These are phyloP conservation scores for Narthecium ossifragum DNA, from an alignment of 106 monocot species.

Conservation along the genomic window DNA sequence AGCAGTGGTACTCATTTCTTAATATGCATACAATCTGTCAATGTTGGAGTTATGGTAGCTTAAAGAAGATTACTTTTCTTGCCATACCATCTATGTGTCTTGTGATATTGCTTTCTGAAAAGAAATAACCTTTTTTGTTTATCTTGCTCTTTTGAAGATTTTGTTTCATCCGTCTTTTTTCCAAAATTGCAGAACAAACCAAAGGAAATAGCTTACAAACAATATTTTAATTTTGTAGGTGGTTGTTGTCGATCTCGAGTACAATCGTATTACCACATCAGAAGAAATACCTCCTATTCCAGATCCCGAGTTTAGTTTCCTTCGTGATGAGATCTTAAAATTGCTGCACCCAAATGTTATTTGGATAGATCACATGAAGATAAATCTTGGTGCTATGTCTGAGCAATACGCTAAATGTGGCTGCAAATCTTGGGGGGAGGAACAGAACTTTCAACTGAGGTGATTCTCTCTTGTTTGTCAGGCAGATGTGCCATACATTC, in stretches of 20 bases:
- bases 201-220: no score
- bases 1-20: no score
- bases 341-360: constrained; percentile 83
- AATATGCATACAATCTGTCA: no score
- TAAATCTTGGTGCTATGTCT: constrained; percentile 44
- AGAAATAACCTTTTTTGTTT: no score
- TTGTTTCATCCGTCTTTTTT: no score
- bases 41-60: no score
- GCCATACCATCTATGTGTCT: no score
- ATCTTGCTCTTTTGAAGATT: no score
- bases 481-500: no score
- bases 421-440: constrained; percentile 64
- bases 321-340: constrained; percentile 70
- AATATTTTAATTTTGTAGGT: constrained; percentile 58
- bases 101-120: no score
- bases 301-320: constrained; percentile 63
- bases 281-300: constrained; percentile 94
- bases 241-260: constrained; percentile 94
- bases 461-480: constrained; percentile 16
- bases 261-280: constrained; percentile 71
- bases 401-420: constrained; percentile 40
- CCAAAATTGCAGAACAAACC: no score
- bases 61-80: no score
- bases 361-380: constrained; percentile 84
- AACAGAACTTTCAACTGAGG: constrained; percentile 91